Evolutionary conservation across 2,329 filamentous ascomycete genomes (phyloP).

Genomic region (Aspergillus ochraceoroseus): DNA sequence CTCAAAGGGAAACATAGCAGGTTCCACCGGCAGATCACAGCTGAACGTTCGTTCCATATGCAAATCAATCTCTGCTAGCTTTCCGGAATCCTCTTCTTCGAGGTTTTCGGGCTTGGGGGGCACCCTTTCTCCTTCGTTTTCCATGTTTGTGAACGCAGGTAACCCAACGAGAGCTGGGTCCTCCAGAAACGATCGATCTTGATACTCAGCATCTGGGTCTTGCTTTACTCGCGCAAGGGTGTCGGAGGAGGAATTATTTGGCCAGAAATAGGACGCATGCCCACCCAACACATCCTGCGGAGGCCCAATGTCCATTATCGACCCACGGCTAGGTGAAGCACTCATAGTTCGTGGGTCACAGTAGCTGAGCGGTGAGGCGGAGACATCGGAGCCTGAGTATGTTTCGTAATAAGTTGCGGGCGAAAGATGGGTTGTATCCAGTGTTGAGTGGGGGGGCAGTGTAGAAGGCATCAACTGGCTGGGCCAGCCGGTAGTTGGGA

Average conservation of each 20-base stretch:
- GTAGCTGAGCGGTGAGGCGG: conserved; percentile 25
- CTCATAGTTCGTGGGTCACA: conserved; percentile 24
- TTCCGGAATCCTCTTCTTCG: not conserved
- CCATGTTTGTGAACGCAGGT: no score
- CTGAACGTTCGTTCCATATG: not conserved
- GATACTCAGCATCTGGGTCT: conserved; percentile 17
- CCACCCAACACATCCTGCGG: conserved; percentile 14
- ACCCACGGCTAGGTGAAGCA: conserved; percentile 26
- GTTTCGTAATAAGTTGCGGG: conserved; percentile 23
- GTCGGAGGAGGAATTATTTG: conserved; percentile 24
- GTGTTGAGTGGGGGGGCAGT: conserved; percentile 20
- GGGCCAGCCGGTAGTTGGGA: conserved; percentile 23
- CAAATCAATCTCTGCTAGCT: conserved; percentile 3
- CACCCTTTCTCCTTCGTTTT: no score
- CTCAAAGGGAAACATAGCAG: conserved; percentile 6
- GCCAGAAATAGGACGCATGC: conserved; percentile 26
- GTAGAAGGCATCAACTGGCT: conserved; percentile 21
- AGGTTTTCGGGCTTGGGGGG: not conserved
- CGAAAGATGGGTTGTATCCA: conserved; percentile 23
- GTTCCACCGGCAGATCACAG: conserved; percentile 3
- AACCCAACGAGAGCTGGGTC: no score
- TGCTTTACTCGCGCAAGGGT: conserved; percentile 12
- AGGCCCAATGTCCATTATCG: conserved; percentile 18
- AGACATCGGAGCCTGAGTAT: conserved; percentile 22
- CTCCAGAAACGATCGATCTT: conserved; percentile 15